Conservation (phyloP, 805 yeast genomes). For the Starmerella bombicola region DNA sequence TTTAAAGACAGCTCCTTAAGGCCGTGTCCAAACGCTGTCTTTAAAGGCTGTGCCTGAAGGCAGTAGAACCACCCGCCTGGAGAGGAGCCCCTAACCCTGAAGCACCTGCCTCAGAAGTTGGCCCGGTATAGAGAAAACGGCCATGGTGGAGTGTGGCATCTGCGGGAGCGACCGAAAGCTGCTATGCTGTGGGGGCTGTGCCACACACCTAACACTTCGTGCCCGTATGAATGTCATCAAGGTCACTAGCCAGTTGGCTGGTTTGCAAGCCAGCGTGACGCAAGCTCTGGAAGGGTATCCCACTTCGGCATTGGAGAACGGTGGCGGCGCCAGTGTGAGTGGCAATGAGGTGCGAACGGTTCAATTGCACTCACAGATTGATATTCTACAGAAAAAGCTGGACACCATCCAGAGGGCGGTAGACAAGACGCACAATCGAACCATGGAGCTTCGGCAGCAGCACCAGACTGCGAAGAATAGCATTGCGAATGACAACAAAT, state of each 20-base stretch:
- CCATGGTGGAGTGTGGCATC: slow-evolving; percentile 19
- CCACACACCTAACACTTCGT: slow-evolving; percentile 17
- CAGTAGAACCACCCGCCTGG: too few species aligned
- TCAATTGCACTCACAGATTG: slow-evolving; percentile 16
- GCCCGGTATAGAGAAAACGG: too few species aligned
- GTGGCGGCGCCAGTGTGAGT: not conserved
- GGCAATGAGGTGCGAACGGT: slow-evolving; percentile 17
- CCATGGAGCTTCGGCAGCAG: slow-evolving; percentile 14
- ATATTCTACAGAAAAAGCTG: slow-evolving; percentile 15
- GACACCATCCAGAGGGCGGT: slow-evolving; percentile 15
- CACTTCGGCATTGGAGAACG: not conserved
- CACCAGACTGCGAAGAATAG: slow-evolving; percentile 1
- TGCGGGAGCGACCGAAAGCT: slow-evolving; percentile 19
- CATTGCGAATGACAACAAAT: not conserved
- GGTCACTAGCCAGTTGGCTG: slow-evolving; percentile 16
- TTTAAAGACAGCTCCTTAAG: too few species aligned
- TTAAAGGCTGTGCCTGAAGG: too few species aligned
- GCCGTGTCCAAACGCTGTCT: too few species aligned
- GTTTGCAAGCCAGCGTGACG: slow-evolving; percentile 12
- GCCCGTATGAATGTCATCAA: slow-evolving; percentile 23
- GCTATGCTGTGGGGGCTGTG: slow-evolving; percentile 23
- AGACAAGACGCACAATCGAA: slow-evolving; percentile 10
- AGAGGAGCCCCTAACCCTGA: too few species aligned
- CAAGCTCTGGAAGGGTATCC: slow-evolving; percentile 9
- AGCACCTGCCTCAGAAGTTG: too few species aligned